Conservation (phyloP, 345 rosid genomes). For the Schrenkiella parvula region DNA sequence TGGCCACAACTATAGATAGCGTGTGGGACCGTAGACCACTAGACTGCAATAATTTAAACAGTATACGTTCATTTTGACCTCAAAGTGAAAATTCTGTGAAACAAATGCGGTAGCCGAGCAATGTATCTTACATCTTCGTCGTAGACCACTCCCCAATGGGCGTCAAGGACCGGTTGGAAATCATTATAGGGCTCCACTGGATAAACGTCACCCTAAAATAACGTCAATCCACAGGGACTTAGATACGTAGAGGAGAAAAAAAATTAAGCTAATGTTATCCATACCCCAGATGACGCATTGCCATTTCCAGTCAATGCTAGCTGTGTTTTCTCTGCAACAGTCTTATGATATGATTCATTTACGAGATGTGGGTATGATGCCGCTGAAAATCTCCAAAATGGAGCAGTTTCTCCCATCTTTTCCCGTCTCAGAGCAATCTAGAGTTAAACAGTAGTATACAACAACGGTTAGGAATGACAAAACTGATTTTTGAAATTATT, state of each 20-base stretch:
- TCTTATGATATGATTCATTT: conserved; percentile 17
- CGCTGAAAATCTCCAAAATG: conserved; percentile 76
- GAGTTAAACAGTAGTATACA: not conserved
- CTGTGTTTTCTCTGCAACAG: conserved; percentile 30
- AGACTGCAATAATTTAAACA: conserved; percentile 37
- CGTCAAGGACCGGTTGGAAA: conserved; percentile 77
- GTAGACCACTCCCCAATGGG: conserved; percentile 91
- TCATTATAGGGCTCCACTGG: conserved; percentile 70
- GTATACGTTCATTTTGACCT: not conserved
- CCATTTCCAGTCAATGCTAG: conserved; percentile 30
- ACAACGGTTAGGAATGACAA: conserved; percentile 4
- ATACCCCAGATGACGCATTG: conserved; percentile 46
- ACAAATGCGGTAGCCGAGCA: not conserved
- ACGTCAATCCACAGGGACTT: not conserved
- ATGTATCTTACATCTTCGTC: conserved; percentile 76
- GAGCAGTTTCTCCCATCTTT: conserved; percentile 78
- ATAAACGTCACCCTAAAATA: conserved; percentile 85
- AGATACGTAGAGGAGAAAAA: conserved; percentile 2
- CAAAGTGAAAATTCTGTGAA: not conserved
- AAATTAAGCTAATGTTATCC: not conserved
- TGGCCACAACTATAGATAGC: conserved; percentile 57
- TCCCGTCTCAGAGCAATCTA: conserved; percentile 86
- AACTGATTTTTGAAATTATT: not conserved
- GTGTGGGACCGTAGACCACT: conserved; percentile 64
- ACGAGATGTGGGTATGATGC: conserved; percentile 62